Evolutionary conservation across 1,284 basidiomycete species (phyloP).

Genomic region (Malassezia brasiliensis): DNA sequence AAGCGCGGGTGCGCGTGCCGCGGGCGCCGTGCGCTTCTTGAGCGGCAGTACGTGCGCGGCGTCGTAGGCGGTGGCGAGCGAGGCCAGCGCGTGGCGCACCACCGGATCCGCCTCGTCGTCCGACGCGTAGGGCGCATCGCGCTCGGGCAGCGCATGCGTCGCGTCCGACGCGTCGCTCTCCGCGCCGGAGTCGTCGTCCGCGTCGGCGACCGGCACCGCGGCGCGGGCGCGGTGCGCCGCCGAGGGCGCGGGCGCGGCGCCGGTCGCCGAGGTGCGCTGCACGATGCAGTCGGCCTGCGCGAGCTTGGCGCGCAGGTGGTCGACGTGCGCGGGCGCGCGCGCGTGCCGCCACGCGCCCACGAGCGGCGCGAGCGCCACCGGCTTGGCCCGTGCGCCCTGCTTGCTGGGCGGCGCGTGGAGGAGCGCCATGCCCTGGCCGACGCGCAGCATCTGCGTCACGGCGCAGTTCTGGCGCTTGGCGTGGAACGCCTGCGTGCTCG

Average conservation of each 20-base stretch:
- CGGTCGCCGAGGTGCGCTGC: neutral
- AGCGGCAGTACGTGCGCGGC: constrained; percentile 23
- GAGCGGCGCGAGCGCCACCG: constrained; percentile 37
- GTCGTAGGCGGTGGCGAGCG: constrained; percentile 1
- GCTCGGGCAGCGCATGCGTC: constrained; percentile 6
- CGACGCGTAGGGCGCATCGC: neutral
- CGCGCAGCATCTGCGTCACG: constrained; percentile 45
- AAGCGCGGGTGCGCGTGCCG: constrained; percentile 25
- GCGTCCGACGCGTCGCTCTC: constrained; percentile 8
- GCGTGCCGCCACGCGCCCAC: constrained; percentile 28
- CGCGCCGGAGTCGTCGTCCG: neutral
- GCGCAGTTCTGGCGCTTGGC: constrained; percentile 43
- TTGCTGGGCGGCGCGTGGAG: constrained; percentile 36
- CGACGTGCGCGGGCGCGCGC: neutral
- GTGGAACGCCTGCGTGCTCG: constrained; percentile 34
- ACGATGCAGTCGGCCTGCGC: constrained; percentile 9
- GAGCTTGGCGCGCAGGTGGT: constrained; percentile 4
- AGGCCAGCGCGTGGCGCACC: constrained; percentile 32
- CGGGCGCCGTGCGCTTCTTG: constrained; percentile 29
- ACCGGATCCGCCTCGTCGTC: constrained; percentile 17
- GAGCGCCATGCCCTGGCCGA: constrained; percentile 43
- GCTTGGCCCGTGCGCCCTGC: constrained; percentile 25
- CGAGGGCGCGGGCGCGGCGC: too few relatives aligned
- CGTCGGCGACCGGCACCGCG: too few relatives aligned
- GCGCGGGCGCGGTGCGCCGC: too few relatives aligned